Conservation (phyloP, 768 basidiomycete species). For the Russula sp. region DNA sequence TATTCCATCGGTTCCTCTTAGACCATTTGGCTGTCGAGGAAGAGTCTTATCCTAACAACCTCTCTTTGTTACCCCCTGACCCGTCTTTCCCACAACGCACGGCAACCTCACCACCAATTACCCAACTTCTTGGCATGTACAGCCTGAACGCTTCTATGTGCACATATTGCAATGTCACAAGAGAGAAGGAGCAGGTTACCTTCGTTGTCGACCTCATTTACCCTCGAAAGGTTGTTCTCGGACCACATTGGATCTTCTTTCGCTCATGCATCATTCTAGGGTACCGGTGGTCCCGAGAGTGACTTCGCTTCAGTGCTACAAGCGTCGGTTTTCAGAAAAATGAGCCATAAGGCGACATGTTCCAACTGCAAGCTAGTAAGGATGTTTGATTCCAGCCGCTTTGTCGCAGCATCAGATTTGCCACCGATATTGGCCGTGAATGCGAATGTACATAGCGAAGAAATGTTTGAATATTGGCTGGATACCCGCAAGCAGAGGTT, state of each 20-base stretch:
- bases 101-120: constrained; percentile 59
- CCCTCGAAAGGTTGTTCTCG: constrained; percentile 65
- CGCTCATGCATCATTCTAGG: constrained; percentile 33
- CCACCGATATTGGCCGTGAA: constrained; percentile 88
- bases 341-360: constrained; percentile 84
- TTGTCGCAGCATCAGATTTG: constrained; percentile 58
- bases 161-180: constrained; percentile 62
- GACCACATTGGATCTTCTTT: not conserved
- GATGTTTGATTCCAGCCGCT: constrained; percentile 67
- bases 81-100: constrained; percentile 32
- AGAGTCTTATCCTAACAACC: constrained; percentile 60
- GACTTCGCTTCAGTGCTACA: constrained; percentile 70
- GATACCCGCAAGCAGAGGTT: constrained; percentile 61
- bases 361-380: constrained; percentile 75
- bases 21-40: constrained; percentile 80
- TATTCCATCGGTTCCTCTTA: constrained; percentile 90
- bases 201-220: constrained; percentile 87
- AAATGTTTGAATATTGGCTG: constrained; percentile 71
- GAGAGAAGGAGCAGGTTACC: constrained; percentile 73
- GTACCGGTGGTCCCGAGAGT: constrained; percentile 39
- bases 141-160: constrained; percentile 76
- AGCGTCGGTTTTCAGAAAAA: constrained; percentile 74
- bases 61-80: constrained; percentile 43
- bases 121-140: constrained; percentile 81
- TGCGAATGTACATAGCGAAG: constrained; percentile 74